phyloP scores from a whole-genome alignment of 805 yeast genomes.

The Debaryomyces hansenii region DNA sequence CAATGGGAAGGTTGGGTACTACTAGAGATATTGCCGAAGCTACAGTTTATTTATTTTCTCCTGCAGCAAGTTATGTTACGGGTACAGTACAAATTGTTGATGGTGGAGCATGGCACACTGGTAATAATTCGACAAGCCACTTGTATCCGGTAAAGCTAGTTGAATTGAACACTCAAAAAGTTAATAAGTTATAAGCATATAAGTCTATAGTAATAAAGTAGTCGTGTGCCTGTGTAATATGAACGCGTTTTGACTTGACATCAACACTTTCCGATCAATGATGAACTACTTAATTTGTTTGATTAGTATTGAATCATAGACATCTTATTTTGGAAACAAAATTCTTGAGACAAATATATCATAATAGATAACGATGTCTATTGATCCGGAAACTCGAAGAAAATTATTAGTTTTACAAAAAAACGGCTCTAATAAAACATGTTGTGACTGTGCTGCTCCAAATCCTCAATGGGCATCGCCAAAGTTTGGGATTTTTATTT shows the following conservation, averaged over 20 bases:
- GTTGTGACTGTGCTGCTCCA: constrained; percentile 93
- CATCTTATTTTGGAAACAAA: neutral
- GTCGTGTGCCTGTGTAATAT: constrained; percentile 2
- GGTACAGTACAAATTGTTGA: constrained; percentile 86
- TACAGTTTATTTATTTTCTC: constrained; percentile 78
- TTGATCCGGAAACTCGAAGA: constrained; percentile 90
- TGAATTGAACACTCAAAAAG: constrained; percentile 12
- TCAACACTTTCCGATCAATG: neutral
- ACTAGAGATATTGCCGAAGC: constrained; percentile 82
- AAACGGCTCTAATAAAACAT: constrained; percentile 68
- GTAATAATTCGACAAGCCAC: constrained; percentile 23
- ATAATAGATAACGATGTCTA: constrained; percentile 53
- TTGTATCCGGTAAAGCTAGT: constrained; percentile 33
- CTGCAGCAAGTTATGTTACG: constrained; percentile 72
- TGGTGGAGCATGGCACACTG: constrained; percentile 87
- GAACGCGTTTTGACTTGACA: neutral
- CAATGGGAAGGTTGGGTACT: constrained; percentile 66
- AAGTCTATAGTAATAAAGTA: neutral
- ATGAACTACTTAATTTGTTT: neutral
- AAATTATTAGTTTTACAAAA: constrained; percentile 75
- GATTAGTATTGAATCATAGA: neutral
- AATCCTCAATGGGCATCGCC: constrained; percentile 99
- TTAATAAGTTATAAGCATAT: constrained; percentile 11
- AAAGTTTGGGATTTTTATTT: constrained; percentile 94
- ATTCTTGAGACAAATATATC: neutral